Base-by-base conservation (phyloP, 805 yeast genomes). In the Schwanniomyces pseudopolymorphus region DNA sequence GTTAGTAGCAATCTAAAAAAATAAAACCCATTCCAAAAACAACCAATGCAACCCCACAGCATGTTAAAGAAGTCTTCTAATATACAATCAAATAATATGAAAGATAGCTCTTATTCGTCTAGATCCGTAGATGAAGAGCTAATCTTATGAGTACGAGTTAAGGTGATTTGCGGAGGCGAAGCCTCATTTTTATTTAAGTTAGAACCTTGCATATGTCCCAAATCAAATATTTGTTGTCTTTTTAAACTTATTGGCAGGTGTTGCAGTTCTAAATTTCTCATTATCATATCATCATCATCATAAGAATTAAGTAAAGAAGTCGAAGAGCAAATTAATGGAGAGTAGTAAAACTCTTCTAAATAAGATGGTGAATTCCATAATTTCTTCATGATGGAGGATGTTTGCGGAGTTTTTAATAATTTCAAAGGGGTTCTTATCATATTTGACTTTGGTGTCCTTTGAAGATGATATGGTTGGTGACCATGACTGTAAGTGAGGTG, bases 311-410 rank as follows among this genome's bases (percentile, higher is more conserved):
- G 56, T 3, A 47, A 55, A 5, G 52, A 46, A 1, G 69, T 63
- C 3, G 55, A 42, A 13, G 56, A 50, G 5, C 51, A 42, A 16
- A 56, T 40, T 42, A 63, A 54, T 6, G 69, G 69, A 19, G 85
- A 79, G 35, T 81, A 77, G 54, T 83, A 81, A 57, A 84, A 84
- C 54, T 84, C 89, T 48, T 84, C 88, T 46, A 83, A 67, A 55
- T 80, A 81, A 2, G 83, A 75, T 11, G 88, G 88, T 17, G 87
- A 81, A 55, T 80, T 77, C 85, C 87, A 82, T 39, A 80, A 66
- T 55, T 75, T 80, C 52, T 74, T 75, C 59, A 75, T 63, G 16
- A 75, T 67, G 7, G 81, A 70, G 51, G 67, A 63, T 56, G 77
- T 57, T 60, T 64, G 63, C 44, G 81, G 67, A 49, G 79, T 67